These are phyloP conservation scores for Aspergillus saccharolyticus DNA, from an alignment of 495 filamentous ascomycete genomes.

Conservation along the genomic window DNA sequence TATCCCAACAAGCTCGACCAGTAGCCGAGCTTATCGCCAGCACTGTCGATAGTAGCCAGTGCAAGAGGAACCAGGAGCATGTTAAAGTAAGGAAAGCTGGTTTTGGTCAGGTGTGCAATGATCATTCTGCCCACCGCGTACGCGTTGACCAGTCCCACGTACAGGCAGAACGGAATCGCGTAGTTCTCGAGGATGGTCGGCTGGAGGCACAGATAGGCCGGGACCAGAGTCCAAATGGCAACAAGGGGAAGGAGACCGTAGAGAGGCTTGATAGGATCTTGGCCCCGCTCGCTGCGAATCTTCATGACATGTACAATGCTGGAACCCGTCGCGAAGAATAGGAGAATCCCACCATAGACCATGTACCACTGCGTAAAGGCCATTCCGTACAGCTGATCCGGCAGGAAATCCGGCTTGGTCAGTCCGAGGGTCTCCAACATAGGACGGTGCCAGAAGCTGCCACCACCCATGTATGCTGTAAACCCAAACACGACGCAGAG, in stretches of 20 bases:
- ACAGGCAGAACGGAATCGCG: constrained; percentile 81
- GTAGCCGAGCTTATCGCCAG: constrained; percentile 64
- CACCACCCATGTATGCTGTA: constrained; percentile 79
- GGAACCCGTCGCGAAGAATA: constrained; percentile 70
- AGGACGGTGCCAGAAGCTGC: constrained; percentile 85
- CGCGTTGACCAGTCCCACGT: constrained; percentile 82
- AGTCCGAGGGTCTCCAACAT: constrained; percentile 71
- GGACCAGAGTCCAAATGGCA: constrained; percentile 66
- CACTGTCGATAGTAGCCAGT: constrained; percentile 68
- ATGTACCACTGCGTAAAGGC: constrained; percentile 90
- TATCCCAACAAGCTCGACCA: constrained; percentile 77
- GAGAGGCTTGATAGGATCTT: constrained; percentile 65
- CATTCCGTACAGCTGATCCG: constrained; percentile 64
- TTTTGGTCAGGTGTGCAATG: constrained; percentile 80
- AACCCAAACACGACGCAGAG: constrained; percentile 77
- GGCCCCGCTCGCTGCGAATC: constrained; percentile 65
- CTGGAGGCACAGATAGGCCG: constrained; percentile 74
- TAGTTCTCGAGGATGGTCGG: constrained; percentile 75
- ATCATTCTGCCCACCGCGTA: constrained; percentile 95
- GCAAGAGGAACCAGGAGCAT: constrained; percentile 63
- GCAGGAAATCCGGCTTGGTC: constrained; percentile 57
- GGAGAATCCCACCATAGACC: constrained; percentile 77
- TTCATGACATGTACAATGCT: constrained; percentile 79
- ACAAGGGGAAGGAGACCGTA: constrained; percentile 78
- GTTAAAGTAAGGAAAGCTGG: constrained; percentile 83